Percentiles rank a stretch among this genome's conserved stretches.
These are phyloP conservation scores for Penicillium sp. DNA, from an alignment of 2,329 filamentous ascomycete genomes.

Conservation along the genomic window DNA sequence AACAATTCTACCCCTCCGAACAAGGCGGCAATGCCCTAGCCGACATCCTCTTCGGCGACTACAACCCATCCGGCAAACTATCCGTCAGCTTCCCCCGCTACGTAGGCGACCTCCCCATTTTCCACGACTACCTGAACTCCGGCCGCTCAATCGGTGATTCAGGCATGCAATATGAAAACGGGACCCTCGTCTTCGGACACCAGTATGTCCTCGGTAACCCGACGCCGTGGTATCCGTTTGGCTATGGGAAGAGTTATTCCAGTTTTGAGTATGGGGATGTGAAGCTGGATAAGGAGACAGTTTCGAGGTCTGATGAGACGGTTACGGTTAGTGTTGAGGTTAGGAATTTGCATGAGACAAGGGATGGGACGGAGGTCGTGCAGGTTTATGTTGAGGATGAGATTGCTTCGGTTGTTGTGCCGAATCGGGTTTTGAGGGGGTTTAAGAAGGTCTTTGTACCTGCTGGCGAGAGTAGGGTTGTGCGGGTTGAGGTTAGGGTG, in stretches of 20 bases:
- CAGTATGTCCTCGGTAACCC: constrained; percentile 62
- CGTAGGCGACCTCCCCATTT: constrained; percentile 64
- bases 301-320: constrained; percentile 50
- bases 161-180: constrained; percentile 54
- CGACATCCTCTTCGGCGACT: constrained; percentile 61
- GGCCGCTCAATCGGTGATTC: constrained; percentile 54
- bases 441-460: constrained; percentile 63
- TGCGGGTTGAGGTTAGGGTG: constrained; percentile 51
- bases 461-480: constrained; percentile 56
- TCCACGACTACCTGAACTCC: constrained; percentile 70
- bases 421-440: constrained; percentile 62
- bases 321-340: constrained; percentile 59
- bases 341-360: constrained; percentile 52
- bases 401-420: constrained; percentile 59
- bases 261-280: constrained; percentile 54
- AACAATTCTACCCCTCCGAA: constrained; percentile 72
- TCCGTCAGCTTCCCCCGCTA: constrained; percentile 64
- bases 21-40: constrained; percentile 64
- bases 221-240: constrained; percentile 61
- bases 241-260: constrained; percentile 64
- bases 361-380: constrained; percentile 63
- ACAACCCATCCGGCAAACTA: constrained; percentile 64
- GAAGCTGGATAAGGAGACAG: constrained; percentile 38
- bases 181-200: constrained; percentile 60
- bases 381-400: constrained; percentile 65